These are phyloP conservation scores for Phanerochaete carnosa DNA, from an alignment of 768 basidiomycete genomes.

Conservation along the genomic window DNA sequence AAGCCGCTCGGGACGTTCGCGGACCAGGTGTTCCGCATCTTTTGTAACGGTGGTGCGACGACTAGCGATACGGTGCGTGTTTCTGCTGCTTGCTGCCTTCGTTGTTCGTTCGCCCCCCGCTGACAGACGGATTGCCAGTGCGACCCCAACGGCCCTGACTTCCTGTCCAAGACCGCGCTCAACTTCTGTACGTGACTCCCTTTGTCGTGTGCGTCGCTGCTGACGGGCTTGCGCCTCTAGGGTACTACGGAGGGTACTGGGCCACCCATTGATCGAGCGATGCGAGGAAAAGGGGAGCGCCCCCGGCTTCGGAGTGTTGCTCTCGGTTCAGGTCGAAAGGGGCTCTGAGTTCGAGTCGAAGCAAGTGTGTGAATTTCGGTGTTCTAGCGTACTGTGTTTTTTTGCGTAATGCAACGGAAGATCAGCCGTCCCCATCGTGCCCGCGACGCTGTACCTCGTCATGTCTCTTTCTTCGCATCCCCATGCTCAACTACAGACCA, in stretches of 20 bases:
- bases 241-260: neutral
- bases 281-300: no score
- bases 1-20: slow-evolving; percentile 46
- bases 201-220: neutral
- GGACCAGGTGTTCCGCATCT: slow-evolving; percentile 44
- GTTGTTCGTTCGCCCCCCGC: neutral
- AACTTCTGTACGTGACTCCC: slow-evolving; percentile 43
- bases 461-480: no score
- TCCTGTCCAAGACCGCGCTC: slow-evolving; percentile 47
- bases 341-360: no score
- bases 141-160: slow-evolving; percentile 33
- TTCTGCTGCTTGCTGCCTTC: slow-evolving; percentile 24
- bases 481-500: no score
- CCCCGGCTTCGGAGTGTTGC: no score
- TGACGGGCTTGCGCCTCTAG: neutral
- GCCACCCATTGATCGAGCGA: neutral
- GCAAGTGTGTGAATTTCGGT: no score
- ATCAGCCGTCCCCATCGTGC: no score
- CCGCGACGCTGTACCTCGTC: no score
- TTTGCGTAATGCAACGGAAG: no score
- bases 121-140: slow-evolving; percentile 14
- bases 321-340: no score
- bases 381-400: no score
- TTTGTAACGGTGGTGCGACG: slow-evolving; percentile 52
- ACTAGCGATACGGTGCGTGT: slow-evolving; percentile 28